These are phyloP conservation scores for Grifola frondosa DNA, from an alignment of 1,284 basidiomycete genomes.

Conservation along the genomic window DNA sequence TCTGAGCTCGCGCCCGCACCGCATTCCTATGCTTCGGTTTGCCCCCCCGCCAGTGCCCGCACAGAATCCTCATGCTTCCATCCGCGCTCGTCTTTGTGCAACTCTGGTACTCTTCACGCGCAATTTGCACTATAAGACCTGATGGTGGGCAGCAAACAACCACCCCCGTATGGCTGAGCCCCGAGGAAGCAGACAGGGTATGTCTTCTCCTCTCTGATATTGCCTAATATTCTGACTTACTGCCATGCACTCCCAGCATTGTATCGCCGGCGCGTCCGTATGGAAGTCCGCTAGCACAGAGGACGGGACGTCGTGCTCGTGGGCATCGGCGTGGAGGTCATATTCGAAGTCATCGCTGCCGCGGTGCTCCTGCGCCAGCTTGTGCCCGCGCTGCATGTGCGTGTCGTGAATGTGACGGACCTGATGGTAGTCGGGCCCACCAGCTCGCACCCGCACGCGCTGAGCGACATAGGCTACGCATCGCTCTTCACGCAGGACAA, in stretches of 20 bases:
- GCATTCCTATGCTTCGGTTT: no score
- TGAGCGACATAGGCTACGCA: constrained; percentile 63
- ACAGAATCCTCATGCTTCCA: no score
- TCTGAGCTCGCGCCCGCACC: no score
- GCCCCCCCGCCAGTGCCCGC: no score
- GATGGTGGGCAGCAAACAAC: constrained; percentile 86
- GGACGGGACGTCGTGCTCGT: constrained; percentile 69
- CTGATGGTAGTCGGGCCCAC: constrained; percentile 73
- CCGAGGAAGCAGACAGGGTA: constrained; percentile 62
- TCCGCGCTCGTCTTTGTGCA: no score
- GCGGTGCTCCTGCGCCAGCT: constrained; percentile 69
- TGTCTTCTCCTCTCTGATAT: constrained; percentile 10
- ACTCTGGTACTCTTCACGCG: no score
- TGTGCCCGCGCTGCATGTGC: constrained; percentile 65
- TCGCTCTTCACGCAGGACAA: constrained; percentile 73
- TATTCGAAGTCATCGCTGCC: constrained; percentile 77
- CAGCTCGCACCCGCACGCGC: constrained; percentile 76
- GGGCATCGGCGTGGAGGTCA: constrained; percentile 73
- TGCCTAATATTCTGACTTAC: neutral
- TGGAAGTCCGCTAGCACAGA: constrained; percentile 78
- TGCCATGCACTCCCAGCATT: constrained; percentile 50
- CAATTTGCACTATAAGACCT: no score
- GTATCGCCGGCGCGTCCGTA: constrained; percentile 70
- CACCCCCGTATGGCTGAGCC: constrained; percentile 70
- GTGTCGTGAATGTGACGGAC: constrained; percentile 84